Base-by-base conservation (phyloP, 2,329 filamentous ascomycete genomes). In the Orbilia javanica region DNA sequence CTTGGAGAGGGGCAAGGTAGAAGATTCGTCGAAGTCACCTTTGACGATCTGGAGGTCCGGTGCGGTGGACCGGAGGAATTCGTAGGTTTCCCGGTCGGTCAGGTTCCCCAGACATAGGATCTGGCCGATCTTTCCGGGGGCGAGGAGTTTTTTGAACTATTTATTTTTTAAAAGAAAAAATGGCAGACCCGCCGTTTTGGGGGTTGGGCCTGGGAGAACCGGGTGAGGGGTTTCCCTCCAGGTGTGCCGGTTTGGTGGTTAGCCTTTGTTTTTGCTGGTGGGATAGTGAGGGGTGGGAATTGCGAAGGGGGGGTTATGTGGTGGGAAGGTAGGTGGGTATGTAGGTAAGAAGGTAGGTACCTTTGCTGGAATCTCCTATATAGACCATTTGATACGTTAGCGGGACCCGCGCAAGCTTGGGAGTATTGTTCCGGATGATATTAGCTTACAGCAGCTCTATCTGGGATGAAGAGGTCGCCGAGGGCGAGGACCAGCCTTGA, bases 391-490 rank as follows among this genome's bases (percentile, higher is more conserved):
- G 1, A 27, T 57, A 44, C 22, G 25, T 62, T 34, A 62, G 44
- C 39, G 29, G 5, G 10, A 34, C 65, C 20, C 8, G 55, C 55
- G 52, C 52, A 36, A 57, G 29, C 36, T 44, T 75, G 75, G 79
- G 79, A 80, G 79, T 72, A 78, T 36, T 4, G 8, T 3, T 68
- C 76, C 77, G 57, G 31, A 20, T 60, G 18, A 27, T 53, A n/a
- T n/a, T n/a, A 66, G 84, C 85, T 81, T 84, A 89, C 94, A 80
- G 96, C 90, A 82, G 93, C 94, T 84, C 94, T 89, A 85, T 97
- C 94, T 82, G 94, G 94, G 85, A 97, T 97, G 86, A 97, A 94
- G 68, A 97, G 89, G 86, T 97, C 94, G 84, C 93, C 93, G 82
- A 97, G 93, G 83, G 96, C 93, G 83, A 97, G 89, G 83, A 97